Base-by-base conservation (phyloP, 2,329 filamentous ascomycete species). In the Trichoderma atroviride region DNA sequence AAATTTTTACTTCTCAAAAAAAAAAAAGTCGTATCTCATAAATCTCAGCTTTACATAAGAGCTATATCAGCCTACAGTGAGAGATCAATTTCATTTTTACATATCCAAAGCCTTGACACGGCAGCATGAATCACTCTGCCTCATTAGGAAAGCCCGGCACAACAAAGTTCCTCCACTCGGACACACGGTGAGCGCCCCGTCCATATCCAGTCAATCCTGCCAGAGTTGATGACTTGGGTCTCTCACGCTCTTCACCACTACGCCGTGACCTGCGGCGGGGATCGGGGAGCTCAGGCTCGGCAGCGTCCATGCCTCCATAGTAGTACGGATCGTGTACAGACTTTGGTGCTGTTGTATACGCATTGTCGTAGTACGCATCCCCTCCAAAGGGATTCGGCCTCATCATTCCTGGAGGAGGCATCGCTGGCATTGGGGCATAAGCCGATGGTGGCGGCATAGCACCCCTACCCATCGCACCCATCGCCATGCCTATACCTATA, bases 101-200 rank as follows among this genome's bases (percentile, higher is more conserved):
- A 55, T 31, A 19, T 52, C 27, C 31, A 35, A 19, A 16, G 16
- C 35, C 16, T 33, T 64, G 1, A 31, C 11, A 56, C 40, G 11
- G 16, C 14, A 55, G 6, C 35, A 37, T 35, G 19, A 57, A 29
- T 57, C 27, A 65, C n/a, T 80, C 78, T 31, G 73, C 76, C 52
- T 81, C 79, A 4, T 13, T 35, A 53, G 81, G 81, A 50, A 76
- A 71, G 4, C 83, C 84, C 7, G 80, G 81, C 71, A 81, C 79
- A 19, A 87, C 82, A 75, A 83, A 84, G 52, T 77, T 80, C 70
- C 79, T 79, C 85, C 85, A 87, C 69, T 85, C 82, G 55, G 76
- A 78, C 22, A 87, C 84, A 7, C 85, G 79, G 71, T 82, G 79
- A 80, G 82, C 80, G 11, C 84, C 84, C 40, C 81, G 78, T 0